phyloP scores from a whole-genome alignment of 495 filamentous ascomycete genomes.

The Geoglossum glabrum region DNA sequence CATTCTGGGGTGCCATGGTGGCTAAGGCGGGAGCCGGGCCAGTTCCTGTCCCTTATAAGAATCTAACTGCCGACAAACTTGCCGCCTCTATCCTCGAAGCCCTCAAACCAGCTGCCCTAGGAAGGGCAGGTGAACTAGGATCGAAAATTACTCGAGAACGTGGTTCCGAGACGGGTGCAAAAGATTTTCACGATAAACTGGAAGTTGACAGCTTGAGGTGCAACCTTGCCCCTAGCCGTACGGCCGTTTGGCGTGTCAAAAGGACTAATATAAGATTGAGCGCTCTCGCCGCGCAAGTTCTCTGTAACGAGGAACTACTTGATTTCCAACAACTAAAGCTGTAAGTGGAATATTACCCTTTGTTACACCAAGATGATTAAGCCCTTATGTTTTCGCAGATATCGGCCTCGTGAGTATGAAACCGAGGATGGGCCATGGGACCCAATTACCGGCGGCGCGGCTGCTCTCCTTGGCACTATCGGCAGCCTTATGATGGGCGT shows the following conservation, averaged over 20 bases:
- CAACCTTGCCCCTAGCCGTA: conserved; percentile 37
- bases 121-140: conserved; percentile 37
- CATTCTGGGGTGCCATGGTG: conserved; percentile 68
- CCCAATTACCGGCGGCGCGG: conserved; percentile 49
- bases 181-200: conserved; percentile 50
- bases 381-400: conserved; percentile 21
- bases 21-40: conserved; percentile 53
- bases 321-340: conserved; percentile 46
- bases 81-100: conserved; percentile 39
- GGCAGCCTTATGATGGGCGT: conserved; percentile 59
- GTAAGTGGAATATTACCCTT: conserved; percentile 22
- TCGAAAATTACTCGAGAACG: conserved; percentile 41
- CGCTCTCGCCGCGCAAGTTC: conserved; percentile 42
- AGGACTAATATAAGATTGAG: conserved; percentile 43
- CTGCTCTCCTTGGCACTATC: conserved; percentile 55
- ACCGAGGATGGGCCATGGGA: conserved; percentile 53
- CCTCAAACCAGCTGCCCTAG: conserved; percentile 31
- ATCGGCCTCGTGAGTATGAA: conserved; percentile 46
- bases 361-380: not conserved
- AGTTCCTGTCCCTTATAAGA: conserved; percentile 45
- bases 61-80: conserved; percentile 40
- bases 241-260: conserved; percentile 51
- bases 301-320: conserved; percentile 39
- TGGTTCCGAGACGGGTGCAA: conserved; percentile 40
- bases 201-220: conserved; percentile 41